phyloP scores from a whole-genome alignment of 768 basidiomycete genomes.

The Sistotremastrum niveocremeum region DNA sequence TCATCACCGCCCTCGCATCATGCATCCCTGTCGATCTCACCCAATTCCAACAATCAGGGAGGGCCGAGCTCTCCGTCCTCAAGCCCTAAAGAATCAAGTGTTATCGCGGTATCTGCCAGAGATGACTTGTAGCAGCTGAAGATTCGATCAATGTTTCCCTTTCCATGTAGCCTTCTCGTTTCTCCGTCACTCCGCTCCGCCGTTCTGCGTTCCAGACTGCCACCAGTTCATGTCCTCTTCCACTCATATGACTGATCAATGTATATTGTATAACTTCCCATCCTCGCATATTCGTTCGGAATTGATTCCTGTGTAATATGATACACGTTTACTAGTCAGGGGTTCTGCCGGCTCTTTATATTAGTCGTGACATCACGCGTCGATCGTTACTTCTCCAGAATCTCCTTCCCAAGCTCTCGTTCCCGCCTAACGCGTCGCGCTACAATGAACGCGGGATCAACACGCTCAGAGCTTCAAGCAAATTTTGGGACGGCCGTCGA shows the following conservation, averaged over 20 bases:
- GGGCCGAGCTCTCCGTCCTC: constrained; percentile 18
- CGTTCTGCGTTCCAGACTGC: not conserved
- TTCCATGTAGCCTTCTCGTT: not conserved
- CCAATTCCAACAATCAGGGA: constrained; percentile 31
- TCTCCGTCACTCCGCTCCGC: not conserved
- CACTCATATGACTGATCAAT: no score
- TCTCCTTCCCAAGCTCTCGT: not conserved
- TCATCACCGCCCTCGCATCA: constrained; percentile 42
- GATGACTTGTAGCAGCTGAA: not conserved
- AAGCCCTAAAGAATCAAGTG: constrained; percentile 48
- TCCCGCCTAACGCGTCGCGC: not conserved
- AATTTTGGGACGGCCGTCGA: constrained; percentile 4
- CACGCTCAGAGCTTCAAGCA: not conserved
- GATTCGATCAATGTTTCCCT: not conserved
- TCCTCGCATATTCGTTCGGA: no score
- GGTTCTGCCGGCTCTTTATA: no score
- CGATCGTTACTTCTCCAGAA: not conserved
- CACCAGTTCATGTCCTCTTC: no score
- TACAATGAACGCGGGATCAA: not conserved
- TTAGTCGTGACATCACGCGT: no score
- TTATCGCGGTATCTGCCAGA: constrained; percentile 1
- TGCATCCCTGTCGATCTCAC: constrained; percentile 48
- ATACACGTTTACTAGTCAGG: no score
- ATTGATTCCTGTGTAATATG: no score
- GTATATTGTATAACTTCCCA: no score